Percentiles rank a stretch among this genome's conserved stretches.
Evolutionary conservation across 352 stramenopile genomes (phyloP).

Genomic region (Lagenidium giganteum): DNA sequence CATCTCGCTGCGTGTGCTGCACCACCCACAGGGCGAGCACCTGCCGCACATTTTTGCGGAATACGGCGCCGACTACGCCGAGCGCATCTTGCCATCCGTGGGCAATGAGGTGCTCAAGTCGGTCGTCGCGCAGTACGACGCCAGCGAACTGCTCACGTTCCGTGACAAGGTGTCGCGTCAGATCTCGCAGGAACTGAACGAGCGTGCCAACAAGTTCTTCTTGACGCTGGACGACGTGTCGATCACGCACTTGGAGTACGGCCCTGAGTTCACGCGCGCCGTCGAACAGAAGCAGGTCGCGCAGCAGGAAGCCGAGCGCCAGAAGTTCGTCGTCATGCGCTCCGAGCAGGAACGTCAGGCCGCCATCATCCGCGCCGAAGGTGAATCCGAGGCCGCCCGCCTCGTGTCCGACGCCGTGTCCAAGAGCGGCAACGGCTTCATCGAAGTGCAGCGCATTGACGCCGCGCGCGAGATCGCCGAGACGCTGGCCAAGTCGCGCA

Average conservation of each 20-base stretch:
- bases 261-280: conserved; percentile 98
- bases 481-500: conserved; percentile 95
- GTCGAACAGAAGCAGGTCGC: conserved; percentile 99
- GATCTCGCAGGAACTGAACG: conserved; percentile 96
- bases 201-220: conserved; percentile 96
- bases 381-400: conserved; percentile 97
- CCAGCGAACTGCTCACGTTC: conserved; percentile 98
- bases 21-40: conserved; percentile 92
- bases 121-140: conserved; percentile 98
- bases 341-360: conserved; percentile 98
- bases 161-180: conserved; percentile 96
- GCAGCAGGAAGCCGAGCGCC: conserved; percentile 98
- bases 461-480: conserved; percentile 99
- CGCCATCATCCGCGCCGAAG: conserved; percentile 90
- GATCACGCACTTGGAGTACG: conserved; percentile 99
- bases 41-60: conserved; percentile 96
- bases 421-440: conserved; percentile 97
- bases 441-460: conserved; percentile 99
- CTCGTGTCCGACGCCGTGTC: conserved; percentile 98
- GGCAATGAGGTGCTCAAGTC: conserved; percentile 95
- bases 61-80: conserved; percentile 97
- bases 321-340: conserved; percentile 98
- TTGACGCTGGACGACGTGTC: conserved; percentile 99
- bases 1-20: conserved; percentile 97
- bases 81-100: conserved; percentile 99